Evolutionary conservation across 306 rosid species (phyloP).

Genomic region (Inga laurina): DNA sequence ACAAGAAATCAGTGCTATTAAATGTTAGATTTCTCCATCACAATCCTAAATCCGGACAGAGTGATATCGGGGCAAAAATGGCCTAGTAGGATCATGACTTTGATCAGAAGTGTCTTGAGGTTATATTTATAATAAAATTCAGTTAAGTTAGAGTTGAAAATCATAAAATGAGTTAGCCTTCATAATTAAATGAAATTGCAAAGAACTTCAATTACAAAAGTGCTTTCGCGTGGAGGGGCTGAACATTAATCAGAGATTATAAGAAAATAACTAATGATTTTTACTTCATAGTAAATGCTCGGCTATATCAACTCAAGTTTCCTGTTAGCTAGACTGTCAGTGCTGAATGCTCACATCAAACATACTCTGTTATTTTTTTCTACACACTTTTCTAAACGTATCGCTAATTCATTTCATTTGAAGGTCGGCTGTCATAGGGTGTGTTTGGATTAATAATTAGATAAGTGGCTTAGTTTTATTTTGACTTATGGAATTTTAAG

Average conservation of each 20-base stretch:
- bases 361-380: background rate
- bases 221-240: background rate
- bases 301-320: background rate
- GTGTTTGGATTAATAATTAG: no score
- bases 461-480: no score
- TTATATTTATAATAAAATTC: background rate
- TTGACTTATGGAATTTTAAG: no score
- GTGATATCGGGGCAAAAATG: background rate
- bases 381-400: background rate
- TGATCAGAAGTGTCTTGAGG: background rate
- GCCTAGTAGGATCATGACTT: background rate
- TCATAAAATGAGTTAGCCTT: background rate
- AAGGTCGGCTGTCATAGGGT: background rate
- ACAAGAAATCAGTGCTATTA: background rate
- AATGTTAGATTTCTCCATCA: background rate
- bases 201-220: background rate
- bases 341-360: background rate
- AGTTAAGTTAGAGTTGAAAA: background rate
- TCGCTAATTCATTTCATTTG: background rate
- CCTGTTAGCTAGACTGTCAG: background rate
- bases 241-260: background rate
- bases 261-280: background rate
- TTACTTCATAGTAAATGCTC: background rate
- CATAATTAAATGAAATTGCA: background rate
- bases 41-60: background rate